These are phyloP conservation scores for Alternaria conjuncta DNA, from an alignment of 2,329 filamentous ascomycete genomes.

Conservation along the genomic window DNA sequence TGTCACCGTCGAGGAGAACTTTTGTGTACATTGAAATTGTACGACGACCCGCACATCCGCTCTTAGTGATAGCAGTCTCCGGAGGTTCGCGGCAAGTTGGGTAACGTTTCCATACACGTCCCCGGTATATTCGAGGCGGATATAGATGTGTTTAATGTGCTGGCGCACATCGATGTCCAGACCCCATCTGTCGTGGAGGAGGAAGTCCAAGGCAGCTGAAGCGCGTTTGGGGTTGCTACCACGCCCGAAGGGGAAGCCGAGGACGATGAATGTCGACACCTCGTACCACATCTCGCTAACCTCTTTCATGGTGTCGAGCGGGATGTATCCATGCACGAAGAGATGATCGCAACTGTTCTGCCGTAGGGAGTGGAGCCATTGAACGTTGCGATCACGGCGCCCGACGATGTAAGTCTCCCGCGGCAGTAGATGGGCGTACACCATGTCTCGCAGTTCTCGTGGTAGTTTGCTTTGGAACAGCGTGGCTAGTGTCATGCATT, in stretches of 20 bases:
- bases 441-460: neutral
- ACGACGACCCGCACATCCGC: neutral
- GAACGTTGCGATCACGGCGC: too few relatives aligned
- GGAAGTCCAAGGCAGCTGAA: neutral
- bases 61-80: neutral
- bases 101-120: rapidly evolving
- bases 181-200: rapidly evolving
- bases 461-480: neutral
- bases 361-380: neutral
- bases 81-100: neutral
- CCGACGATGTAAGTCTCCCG: neutral
- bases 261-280: rapidly evolving
- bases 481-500: neutral
- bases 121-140: neutral
- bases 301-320: neutral
- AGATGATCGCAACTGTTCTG: neutral
- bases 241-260: neutral
- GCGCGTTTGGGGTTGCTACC: rapidly evolving
- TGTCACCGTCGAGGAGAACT: rapidly evolving
- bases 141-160: neutral
- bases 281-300: neutral
- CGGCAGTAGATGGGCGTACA: neutral
- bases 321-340: rapidly evolving
- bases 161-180: neutral
- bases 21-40: neutral